phyloP scores from a whole-genome alignment of 192 early-diverging fungal species.

The Coemansia sp. region DNA sequence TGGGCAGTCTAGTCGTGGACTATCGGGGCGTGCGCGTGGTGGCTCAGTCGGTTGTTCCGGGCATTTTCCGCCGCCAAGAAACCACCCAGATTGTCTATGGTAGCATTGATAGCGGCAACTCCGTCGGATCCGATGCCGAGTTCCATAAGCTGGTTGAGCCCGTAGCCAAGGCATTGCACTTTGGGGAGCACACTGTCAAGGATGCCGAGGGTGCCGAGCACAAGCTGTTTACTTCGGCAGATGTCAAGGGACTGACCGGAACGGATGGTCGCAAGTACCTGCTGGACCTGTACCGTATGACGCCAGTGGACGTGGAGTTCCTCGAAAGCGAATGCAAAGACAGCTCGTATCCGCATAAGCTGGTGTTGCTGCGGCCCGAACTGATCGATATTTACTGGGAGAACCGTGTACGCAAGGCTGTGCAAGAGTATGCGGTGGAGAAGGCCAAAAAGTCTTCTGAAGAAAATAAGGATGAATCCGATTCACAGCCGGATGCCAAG shows the following conservation, averaged over 20 bases:
- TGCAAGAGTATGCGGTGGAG: slow-evolving; percentile 41
- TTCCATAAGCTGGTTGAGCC: slow-evolving; percentile 73
- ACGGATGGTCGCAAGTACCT: slow-evolving; percentile 91
- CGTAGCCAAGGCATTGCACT: slow-evolving; percentile 74
- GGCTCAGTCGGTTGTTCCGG: slow-evolving; percentile 92
- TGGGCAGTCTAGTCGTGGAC: slow-evolving; percentile 89
- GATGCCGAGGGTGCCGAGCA: slow-evolving; percentile 65
- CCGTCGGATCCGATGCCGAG: slow-evolving; percentile 64
- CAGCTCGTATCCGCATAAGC: slow-evolving; percentile 75
- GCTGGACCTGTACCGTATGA: slow-evolving; percentile 88
- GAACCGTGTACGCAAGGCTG: slow-evolving; percentile 64
- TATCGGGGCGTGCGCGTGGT: slow-evolving; percentile 88
- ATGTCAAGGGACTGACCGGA: slow-evolving; percentile 89
- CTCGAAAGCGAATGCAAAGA: slow-evolving; percentile 66
- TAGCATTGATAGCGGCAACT: slow-evolving; percentile 78
- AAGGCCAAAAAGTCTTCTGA: slow-evolving; percentile 34
- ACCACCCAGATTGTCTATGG: slow-evolving; percentile 86
- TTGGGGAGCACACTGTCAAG: slow-evolving; percentile 74
- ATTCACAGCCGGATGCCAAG: neutral
- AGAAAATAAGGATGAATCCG: slow-evolving; percentile 5
- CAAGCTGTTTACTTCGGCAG: slow-evolving; percentile 76
- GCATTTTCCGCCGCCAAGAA: slow-evolving; percentile 73
- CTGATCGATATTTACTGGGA: slow-evolving; percentile 85
- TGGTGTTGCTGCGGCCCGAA: slow-evolving; percentile 84
- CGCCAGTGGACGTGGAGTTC: slow-evolving; percentile 89